Evolutionary conservation across 257 asterid genomes (phyloP).

Genomic region (Solanum tarapatanum): DNA sequence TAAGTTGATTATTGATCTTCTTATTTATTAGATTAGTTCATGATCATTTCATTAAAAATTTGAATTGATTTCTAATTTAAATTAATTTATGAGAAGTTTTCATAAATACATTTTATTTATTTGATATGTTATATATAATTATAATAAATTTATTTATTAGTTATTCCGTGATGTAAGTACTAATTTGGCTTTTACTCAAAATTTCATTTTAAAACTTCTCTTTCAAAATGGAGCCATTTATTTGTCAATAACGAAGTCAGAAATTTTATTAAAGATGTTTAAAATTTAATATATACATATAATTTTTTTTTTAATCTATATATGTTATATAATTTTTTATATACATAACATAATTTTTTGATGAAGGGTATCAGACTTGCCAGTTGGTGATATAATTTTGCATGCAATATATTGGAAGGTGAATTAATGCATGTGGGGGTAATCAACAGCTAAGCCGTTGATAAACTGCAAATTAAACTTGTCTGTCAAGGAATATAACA

Average conservation of each 20-base stretch:
- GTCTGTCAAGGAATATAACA: conserved; percentile 11
- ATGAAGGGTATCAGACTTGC: accelerated
- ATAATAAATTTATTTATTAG: background rate
- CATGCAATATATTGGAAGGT: background rate
- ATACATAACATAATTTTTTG: no score
- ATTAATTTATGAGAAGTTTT: background rate
- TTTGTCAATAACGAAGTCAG: no score
- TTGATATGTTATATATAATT: no score
- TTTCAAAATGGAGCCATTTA: background rate
- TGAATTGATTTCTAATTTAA: no score
- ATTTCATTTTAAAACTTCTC: background rate
- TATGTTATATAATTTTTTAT: no score
- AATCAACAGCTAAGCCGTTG: conserved; percentile 22
- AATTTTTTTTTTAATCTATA: background rate
- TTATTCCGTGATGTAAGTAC: background rate
- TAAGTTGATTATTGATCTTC: no score
- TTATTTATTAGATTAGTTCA: no score
- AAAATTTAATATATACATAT: no score
- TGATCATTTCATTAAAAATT: no score
- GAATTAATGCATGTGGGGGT: conserved; percentile 11
- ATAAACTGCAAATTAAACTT: conserved; percentile 25
- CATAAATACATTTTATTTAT: no score
- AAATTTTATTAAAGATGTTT: accelerated
- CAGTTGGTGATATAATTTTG: background rate
- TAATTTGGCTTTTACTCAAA: background rate